Percentiles rank a stretch among this genome's conserved stretches.
phyloP scores from a whole-genome alignment of 208 protist species.

The Endotrypanum monterogeii region DNA sequence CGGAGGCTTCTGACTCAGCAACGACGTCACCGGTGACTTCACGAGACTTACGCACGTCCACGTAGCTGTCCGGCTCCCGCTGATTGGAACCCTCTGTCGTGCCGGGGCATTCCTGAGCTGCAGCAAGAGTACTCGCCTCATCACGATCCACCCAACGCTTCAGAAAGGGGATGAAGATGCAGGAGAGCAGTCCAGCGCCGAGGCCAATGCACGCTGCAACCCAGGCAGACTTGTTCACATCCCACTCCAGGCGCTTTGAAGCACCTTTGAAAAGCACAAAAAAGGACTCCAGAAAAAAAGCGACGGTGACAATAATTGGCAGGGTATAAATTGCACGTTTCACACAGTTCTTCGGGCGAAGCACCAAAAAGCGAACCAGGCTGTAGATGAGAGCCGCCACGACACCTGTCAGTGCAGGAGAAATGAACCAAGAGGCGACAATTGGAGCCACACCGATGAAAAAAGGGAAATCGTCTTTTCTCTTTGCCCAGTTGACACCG shows the following conservation, averaged over 20 bases:
- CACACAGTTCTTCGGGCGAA: slow-evolving; percentile 35
- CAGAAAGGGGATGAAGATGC: slow-evolving; percentile 48
- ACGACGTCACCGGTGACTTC: slow-evolving; percentile 7
- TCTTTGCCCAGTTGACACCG: slow-evolving; percentile 47
- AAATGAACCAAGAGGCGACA: slow-evolving; percentile 63
- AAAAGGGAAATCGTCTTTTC: slow-evolving; percentile 52
- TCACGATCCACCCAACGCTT: slow-evolving; percentile 17
- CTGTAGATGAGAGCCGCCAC: slow-evolving; percentile 46
- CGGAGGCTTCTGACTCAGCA: slow-evolving; percentile 9
- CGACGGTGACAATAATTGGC: slow-evolving; percentile 45
- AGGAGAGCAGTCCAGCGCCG: slow-evolving; percentile 34
- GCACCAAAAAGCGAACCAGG: slow-evolving; percentile 36
- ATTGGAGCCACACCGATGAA: slow-evolving; percentile 57
- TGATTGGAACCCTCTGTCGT: background rate
- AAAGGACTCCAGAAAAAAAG: slow-evolving; percentile 65
- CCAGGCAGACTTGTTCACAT: slow-evolving; percentile 35
- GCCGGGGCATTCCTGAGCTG: slow-evolving; percentile 10
- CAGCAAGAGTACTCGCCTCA: slow-evolving; percentile 6
- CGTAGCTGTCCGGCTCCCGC: background rate
- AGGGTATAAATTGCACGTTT: slow-evolving; percentile 37
- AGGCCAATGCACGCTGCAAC: slow-evolving; percentile 43
- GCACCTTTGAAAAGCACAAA: slow-evolving; percentile 66
- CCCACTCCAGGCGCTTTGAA: slow-evolving; percentile 41
- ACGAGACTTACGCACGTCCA: slow-evolving; percentile 8
- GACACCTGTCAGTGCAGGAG: slow-evolving; percentile 43